phyloP scores from a whole-genome alignment of 75 land plant genomes.

The Pseudotsuga menziesii region DNA sequence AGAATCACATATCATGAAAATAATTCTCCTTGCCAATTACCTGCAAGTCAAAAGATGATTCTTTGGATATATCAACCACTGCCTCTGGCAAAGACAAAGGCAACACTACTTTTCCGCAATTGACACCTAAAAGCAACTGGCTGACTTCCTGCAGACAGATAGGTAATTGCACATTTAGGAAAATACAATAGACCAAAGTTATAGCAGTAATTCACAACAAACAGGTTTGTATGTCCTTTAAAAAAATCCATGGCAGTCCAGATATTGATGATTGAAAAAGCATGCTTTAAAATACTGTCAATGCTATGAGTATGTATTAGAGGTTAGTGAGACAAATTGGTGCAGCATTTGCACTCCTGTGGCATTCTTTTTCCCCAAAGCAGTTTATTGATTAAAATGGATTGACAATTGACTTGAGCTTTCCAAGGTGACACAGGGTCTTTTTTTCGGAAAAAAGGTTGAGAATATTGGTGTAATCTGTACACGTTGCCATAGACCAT shows the following conservation, averaged over 20 bases:
- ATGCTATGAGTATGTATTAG: not conserved
- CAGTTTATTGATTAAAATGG: constrained; percentile 6
- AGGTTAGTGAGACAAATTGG: not conserved
- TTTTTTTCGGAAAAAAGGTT: not conserved
- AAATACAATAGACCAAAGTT: not conserved
- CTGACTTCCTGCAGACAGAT: constrained; percentile 70
- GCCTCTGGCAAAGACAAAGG: constrained; percentile 37
- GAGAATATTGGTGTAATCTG: too few species aligned
- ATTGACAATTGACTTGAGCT: not conserved
- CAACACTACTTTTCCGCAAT: constrained; percentile 61
- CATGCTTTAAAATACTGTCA: not conserved
- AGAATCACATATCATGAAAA: not conserved
- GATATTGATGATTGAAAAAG: not conserved
- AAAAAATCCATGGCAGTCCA: not conserved
- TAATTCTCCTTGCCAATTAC: constrained; percentile 17
- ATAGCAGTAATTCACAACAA: not conserved
- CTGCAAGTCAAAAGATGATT: constrained; percentile 76
- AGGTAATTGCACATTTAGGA: not conserved
- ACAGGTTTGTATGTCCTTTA: not conserved
- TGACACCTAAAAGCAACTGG: constrained; percentile 75
- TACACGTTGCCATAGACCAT: too few species aligned
- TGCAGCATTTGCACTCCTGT: not conserved
- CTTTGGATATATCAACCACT: constrained; percentile 29
- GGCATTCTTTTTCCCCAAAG: not conserved
- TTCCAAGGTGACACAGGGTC: not conserved